Conservation (phyloP, 2,329 filamentous ascomycete genomes). For the Exserohilum turcica region DNA sequence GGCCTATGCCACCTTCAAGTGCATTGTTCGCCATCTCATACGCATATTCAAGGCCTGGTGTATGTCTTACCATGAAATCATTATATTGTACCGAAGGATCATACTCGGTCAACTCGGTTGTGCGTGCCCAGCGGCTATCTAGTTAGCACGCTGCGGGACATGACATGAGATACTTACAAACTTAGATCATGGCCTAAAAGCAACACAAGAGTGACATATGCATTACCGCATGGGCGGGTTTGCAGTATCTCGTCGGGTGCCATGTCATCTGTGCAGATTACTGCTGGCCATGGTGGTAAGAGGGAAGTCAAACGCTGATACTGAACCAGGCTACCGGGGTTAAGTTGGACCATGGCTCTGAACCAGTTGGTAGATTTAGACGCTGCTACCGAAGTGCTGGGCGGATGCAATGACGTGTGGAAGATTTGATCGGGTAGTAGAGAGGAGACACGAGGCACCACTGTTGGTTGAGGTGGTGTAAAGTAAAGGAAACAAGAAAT, state of each 20-base stretch:
- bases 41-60: conserved; percentile 18
- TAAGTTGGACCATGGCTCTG: neutral
- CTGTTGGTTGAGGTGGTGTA: neutral
- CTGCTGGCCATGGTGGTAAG: conserved; percentile 21
- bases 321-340: conserved; percentile 18
- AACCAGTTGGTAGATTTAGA: neutral
- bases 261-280: conserved; percentile 29
- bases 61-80: neutral
- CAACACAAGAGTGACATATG: conserved; percentile 19
- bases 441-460: neutral
- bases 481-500: neutral
- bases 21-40: conserved; percentile 8
- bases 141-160: neutral
- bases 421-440: neutral
- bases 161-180: conserved; percentile 15
- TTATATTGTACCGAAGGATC: conserved; percentile 13
- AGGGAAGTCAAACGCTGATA: conserved; percentile 8
- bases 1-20: neutral
- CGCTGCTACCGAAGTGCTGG: neutral
- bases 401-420: neutral
- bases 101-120: conserved; percentile 19
- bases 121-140: conserved; percentile 28
- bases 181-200: conserved; percentile 14
- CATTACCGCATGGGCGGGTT: conserved; percentile 17
- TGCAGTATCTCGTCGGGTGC: conserved; percentile 11